These are phyloP conservation scores for Vickermania spadyakhi DNA, from an alignment of 208 protist species.

Conservation along the genomic window DNA sequence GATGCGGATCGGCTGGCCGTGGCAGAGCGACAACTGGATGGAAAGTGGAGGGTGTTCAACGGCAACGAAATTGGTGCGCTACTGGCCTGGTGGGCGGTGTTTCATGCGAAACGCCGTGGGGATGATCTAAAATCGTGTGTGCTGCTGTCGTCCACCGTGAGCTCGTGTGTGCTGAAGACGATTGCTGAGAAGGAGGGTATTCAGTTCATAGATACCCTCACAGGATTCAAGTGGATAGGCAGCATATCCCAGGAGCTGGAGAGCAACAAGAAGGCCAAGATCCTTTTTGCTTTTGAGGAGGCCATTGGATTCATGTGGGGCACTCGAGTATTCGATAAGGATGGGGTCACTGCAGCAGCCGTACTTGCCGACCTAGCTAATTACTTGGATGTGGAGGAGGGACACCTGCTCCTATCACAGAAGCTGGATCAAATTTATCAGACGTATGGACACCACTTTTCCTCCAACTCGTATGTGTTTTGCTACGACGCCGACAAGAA, in stretches of 20 bases:
- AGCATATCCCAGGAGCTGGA: constrained; percentile 58
- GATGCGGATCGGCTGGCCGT: constrained; percentile 97
- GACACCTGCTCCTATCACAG: constrained; percentile 21
- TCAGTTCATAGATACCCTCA: constrained; percentile 92
- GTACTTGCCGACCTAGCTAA: constrained; percentile 90
- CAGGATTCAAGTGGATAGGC: constrained; percentile 99
- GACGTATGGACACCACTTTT: constrained; percentile 85
- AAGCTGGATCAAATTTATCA: constrained; percentile 73
- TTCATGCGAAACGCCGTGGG: constrained; percentile 28
- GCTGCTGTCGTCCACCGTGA: constrained; percentile 78
- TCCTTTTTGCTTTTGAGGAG: constrained; percentile 95
- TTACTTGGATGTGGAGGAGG: constrained; percentile 36
- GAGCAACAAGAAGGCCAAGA: constrained; percentile 13
- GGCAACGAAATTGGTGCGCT: constrained; percentile 97
- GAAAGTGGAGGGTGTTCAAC: constrained; percentile 91
- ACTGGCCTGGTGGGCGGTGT: constrained; percentile 92
- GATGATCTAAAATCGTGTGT: constrained; percentile 30
- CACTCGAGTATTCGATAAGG: constrained; percentile 93
- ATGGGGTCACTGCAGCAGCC: constrained; percentile 91
- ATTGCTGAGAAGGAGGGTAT: constrained; percentile 92
- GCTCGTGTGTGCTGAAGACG: constrained; percentile 75
- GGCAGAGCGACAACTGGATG: constrained; percentile 76
- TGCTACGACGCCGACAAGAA: constrained; percentile 74
- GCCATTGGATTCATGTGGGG: constrained; percentile 96
- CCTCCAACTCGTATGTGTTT: constrained; percentile 91